Evolutionary conservation across 2,329 filamentous ascomycete genomes (phyloP), one percentile per base, ranked within the genome.

Genomic region (Pseudogymnoascus sp.): DNA sequence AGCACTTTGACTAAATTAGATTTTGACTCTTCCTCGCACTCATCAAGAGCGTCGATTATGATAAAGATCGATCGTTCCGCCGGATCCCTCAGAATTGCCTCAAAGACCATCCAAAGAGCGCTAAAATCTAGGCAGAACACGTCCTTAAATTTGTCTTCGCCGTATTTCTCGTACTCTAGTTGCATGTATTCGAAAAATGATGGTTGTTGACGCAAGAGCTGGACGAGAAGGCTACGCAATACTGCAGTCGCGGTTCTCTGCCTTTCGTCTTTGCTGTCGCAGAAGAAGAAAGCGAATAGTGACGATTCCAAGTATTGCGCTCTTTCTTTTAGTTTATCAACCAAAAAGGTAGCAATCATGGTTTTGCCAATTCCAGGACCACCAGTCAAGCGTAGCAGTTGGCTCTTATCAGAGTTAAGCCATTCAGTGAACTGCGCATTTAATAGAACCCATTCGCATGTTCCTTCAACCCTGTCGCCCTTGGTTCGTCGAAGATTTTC

Each of bases 351-450:
- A 3, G 61, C 16, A 22, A 62, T 59, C 61, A 62, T 62, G 11
- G 61, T 37, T 37, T 62, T 62, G 2, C 61, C 61, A 59, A 62
- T 62, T 59, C 61, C 61, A 3, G 61, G 40, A 16, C 24, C 41
- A 12, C 61, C 61, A 62, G 46, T 59, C 10, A 62, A 22, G 8
- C 41, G 61, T 35, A 62, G 26, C 6, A 62, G n/a, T 22, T 35
- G 40, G 3, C 33, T 31, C 19, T 28, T 59, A 31, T 50, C 38
- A n/a, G 6, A 19, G 11, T 38, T 24, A 26, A 43, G 19, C 60
- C 60, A 61, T 26, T 26, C 22, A 46, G 41, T 26, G 22, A 26
- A 46, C 41, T n/a, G 41, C 8, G 41, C 6, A 46, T 46, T 46
- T 26, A 46, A 1, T 1, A 46, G 22, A 46, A 46, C 41, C 41